Base-by-base conservation (phyloP, 352 stramenopile genomes). In the Phytophthora podocarpi region DNA sequence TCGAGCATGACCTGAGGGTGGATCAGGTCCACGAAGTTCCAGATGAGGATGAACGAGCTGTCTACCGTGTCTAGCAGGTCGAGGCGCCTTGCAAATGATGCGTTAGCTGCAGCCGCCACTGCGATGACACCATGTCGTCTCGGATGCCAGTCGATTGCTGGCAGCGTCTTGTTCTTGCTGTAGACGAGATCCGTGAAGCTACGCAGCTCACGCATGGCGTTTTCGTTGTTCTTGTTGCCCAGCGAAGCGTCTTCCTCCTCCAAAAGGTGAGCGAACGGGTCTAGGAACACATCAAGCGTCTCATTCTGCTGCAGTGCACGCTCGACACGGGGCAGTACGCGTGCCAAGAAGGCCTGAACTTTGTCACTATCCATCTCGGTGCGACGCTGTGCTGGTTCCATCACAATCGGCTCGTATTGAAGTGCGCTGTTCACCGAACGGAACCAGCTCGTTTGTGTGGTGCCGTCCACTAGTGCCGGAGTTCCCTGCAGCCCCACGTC, bases 21-120 rank as follows among this genome's bases (percentile, higher is more conserved):
- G 39, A 98, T 98, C n/a, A 98, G 76, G 55, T 98, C 90, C 5
- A 87, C 77, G 59, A 98, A 98, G 59, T 98, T 96, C 94, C 93
- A 98, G 34, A 98, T 78, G 26, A 98, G 64, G 30, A 98, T 87
- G 68, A 91, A 98, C 8, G 91, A 95, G 35, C 78, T 93, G 53
- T 97, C 79, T 13, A 87, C 79, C 39, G 83, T 87, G 48, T 89
- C 77, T 15, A 90, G 64, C 30, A 89, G 47, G 28, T 96, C 82
- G 3, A 96, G 78, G 9, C 90, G 83, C 49, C 94, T 78, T 23
- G 91, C 76, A 45, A 72, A 76, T 9, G 72, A 91, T 8, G 95
- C 76, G 39, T 96, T 98, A 9, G 91, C 83, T 9, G 88, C 80
- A 1, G 90, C 87, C 7, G 87, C 87, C 10, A 97, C 90, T 5